Percentiles rank a stretch among this genome's conserved stretches.
phyloP scores from a whole-genome alignment of 2,329 filamentous ascomycete genomes.

The Mycosphaerella sp. region DNA sequence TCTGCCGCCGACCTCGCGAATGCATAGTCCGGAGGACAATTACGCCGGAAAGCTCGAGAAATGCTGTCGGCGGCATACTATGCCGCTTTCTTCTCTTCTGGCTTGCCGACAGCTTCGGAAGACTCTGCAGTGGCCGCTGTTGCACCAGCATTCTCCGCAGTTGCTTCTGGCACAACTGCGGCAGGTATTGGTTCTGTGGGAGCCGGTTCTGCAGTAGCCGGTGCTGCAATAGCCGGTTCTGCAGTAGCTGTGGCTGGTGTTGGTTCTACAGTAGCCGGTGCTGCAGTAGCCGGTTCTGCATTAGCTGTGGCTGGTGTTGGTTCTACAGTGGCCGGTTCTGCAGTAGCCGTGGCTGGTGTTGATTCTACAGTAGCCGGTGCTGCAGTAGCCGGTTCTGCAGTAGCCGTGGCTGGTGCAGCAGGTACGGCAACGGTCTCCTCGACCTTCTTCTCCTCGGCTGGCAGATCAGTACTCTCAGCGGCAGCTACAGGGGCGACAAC shows the following conservation, averaged over 20 bases:
- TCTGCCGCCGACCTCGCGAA: neutral
- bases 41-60: neutral
- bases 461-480: neutral
- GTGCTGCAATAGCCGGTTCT: neutral
- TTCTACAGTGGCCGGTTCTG: too few species aligned
- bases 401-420: neutral
- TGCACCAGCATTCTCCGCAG: neutral
- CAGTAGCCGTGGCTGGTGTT: neutral
- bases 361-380: too few species aligned
- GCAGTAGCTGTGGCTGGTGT: neutral
- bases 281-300: neutral
- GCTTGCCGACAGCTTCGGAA: conserved; percentile 12
- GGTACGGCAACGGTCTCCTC: conserved; percentile 1
- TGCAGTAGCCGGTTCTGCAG: neutral
- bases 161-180: neutral
- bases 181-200: neutral
- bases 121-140: neutral
- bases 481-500: neutral
- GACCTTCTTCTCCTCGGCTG: neutral
- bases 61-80: conserved; percentile 8
- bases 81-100: conserved; percentile 15
- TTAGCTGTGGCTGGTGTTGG: neutral
- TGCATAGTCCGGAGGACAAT: neutral
- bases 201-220: neutral
- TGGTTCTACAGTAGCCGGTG: too few species aligned